Percentiles rank a stretch among this genome's conserved stretches.
These are phyloP conservation scores for Grifola frondosa DNA, from an alignment of 1,284 basidiomycete genomes.

Conservation along the genomic window DNA sequence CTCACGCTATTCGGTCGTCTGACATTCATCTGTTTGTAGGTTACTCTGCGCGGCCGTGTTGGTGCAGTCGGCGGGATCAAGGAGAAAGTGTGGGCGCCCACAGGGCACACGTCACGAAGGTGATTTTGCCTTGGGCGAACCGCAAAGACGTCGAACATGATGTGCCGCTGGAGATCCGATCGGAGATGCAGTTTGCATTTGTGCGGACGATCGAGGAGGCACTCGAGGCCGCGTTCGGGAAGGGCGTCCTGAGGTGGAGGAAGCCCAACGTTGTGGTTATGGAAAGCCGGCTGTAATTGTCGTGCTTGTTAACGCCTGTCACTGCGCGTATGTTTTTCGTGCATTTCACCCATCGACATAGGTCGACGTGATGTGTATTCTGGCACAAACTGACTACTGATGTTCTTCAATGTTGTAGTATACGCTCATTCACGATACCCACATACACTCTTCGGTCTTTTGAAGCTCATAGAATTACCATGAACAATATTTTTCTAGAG, in stretches of 20 bases:
- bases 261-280: slow-evolving; percentile 44
- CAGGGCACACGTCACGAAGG: slow-evolving; percentile 76
- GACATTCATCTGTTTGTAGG: slow-evolving; percentile 35
- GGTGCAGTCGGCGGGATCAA: slow-evolving; percentile 84
- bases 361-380: too few relatives aligned
- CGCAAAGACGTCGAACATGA: slow-evolving; percentile 85
- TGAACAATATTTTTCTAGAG: too few relatives aligned
- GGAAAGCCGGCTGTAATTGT: slow-evolving; percentile 51
- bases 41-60: slow-evolving; percentile 77
- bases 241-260: slow-evolving; percentile 60
- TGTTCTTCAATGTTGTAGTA: too few relatives aligned
- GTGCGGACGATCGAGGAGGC: slow-evolving; percentile 78
- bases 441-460: too few relatives aligned
- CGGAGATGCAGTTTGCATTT: slow-evolving; percentile 77
- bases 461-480: too few relatives aligned
- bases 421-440: too few relatives aligned
- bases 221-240: slow-evolving; percentile 78
- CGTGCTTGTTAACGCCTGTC: too few relatives aligned
- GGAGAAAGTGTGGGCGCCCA: slow-evolving; percentile 83
- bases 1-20: background rate
- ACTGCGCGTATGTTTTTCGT: too few relatives aligned
- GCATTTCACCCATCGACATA: too few relatives aligned
- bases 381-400: too few relatives aligned
- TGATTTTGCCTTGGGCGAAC: slow-evolving; percentile 82
- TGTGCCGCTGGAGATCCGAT: slow-evolving; percentile 67